Evolutionary conservation across 495 filamentous ascomycete species (phyloP).

Genomic region (Trypethelium eluteriae): DNA sequence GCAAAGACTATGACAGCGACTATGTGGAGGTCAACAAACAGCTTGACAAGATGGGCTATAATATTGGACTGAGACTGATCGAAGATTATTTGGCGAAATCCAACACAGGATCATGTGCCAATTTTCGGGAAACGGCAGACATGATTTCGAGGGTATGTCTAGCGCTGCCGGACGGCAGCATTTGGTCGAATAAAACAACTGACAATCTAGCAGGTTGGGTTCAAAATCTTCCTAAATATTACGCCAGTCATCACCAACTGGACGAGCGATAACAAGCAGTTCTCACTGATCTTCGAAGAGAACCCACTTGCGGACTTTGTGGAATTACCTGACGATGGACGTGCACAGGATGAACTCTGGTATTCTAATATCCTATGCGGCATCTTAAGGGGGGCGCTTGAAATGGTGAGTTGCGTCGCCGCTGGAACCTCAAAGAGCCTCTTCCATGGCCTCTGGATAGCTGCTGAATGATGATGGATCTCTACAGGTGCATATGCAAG

Average conservation of each 20-base stretch:
- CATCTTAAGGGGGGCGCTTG: constrained; percentile 78
- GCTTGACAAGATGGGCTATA: constrained; percentile 98
- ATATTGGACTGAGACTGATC: constrained; percentile 91
- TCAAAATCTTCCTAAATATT: constrained; percentile 98
- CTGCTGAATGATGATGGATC: not conserved
- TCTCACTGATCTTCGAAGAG: constrained; percentile 92
- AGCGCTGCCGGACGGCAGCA: not conserved
- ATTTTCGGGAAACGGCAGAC: constrained; percentile 92
- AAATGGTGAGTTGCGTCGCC: constrained; percentile 61
- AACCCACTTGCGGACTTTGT: constrained; percentile 97
- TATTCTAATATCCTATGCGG: constrained; percentile 97
- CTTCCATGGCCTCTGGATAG: not conserved
- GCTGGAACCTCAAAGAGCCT: not conserved
- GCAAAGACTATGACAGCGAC: constrained; percentile 87
- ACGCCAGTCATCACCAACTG: constrained; percentile 93
- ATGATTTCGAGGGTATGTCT: constrained; percentile 79
- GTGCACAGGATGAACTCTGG: constrained; percentile 95
- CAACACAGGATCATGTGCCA: constrained; percentile 77
- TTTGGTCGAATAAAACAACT: not conserved
- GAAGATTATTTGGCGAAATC: constrained; percentile 97
- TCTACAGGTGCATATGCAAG: constrained; percentile 88
- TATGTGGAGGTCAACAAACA: constrained; percentile 95
- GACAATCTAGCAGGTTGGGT: constrained; percentile 61
- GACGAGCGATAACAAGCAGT: constrained; percentile 91
- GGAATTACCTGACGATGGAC: constrained; percentile 89